These are phyloP conservation scores for Suillus weaverae DNA, from an alignment of 768 basidiomycete genomes.

Conservation along the genomic window DNA sequence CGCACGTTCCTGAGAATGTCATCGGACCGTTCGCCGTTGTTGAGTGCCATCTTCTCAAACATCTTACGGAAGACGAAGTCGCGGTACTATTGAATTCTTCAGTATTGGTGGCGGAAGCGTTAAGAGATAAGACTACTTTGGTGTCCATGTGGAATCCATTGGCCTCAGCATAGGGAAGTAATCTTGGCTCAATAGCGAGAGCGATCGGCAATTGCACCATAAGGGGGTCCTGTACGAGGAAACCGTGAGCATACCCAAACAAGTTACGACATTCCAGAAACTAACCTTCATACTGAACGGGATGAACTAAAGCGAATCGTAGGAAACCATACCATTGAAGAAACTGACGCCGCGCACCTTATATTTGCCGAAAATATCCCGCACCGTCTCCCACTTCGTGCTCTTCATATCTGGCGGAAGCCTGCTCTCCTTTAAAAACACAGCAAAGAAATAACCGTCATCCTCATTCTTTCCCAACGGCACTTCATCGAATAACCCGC, in stretches of 20 bases:
- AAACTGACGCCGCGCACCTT: constrained; percentile 43
- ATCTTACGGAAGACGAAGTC: constrained; percentile 88
- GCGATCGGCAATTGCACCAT: constrained; percentile 77
- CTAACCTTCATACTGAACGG: constrained; percentile 71
- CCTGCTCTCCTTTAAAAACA: constrained; percentile 70
- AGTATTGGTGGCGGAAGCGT: constrained; percentile 4
- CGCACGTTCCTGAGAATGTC: constrained; percentile 71
- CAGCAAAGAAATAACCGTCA: constrained; percentile 64
- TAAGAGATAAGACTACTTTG: constrained; percentile 46
- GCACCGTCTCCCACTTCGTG: constrained; percentile 63
- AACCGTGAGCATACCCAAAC: constrained; percentile 10
- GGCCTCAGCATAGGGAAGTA: constrained; percentile 66
- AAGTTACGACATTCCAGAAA: constrained; percentile 1
- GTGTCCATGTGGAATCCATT: constrained; percentile 81
- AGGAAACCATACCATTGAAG: constrained; percentile 7
- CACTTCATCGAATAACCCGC: constrained; percentile 61
- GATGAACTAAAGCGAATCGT: constrained; percentile 56
- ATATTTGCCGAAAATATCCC: constrained; percentile 67
- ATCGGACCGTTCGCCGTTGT: constrained; percentile 53
- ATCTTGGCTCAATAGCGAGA: constrained; percentile 72
- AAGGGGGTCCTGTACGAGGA: constrained; percentile 62
- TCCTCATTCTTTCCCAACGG: constrained; percentile 73
- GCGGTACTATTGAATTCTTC: constrained; percentile 53
- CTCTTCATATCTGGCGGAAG: constrained; percentile 58
- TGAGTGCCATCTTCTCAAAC: constrained; percentile 58